Evolutionary conservation across 352 stramenopile genomes (phyloP).

Genomic region (Globisporangium takayamanum): DNA sequence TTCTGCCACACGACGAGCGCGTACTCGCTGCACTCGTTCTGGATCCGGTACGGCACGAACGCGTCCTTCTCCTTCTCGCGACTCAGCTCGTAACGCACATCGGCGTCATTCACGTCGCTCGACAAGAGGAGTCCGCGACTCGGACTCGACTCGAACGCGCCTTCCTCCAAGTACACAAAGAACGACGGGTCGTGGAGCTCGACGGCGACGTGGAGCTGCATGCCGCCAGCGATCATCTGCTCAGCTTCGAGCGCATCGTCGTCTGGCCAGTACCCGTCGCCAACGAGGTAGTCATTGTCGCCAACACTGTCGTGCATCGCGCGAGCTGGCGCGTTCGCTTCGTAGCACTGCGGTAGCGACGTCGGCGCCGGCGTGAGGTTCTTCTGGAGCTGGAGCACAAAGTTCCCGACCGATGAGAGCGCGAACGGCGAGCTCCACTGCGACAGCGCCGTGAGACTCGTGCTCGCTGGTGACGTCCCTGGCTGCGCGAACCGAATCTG

Average conservation of each 20-base stretch:
- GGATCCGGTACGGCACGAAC: constrained; percentile 75
- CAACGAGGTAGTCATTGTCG: constrained; percentile 22
- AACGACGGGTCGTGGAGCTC: constrained; percentile 79
- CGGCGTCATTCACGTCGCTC: not conserved
- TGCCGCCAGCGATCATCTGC: constrained; percentile 25
- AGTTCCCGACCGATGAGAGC: constrained; percentile 72
- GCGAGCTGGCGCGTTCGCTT: constrained; percentile 16
- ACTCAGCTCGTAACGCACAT: not conserved
- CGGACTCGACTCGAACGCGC: constrained; percentile 14
- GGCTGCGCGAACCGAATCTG: constrained; percentile 65
- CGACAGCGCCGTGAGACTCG: constrained; percentile 22
- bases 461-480: constrained; percentile 11
- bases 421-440: constrained; percentile 80
- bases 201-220: constrained; percentile 69
- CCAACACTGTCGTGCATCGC: constrained; percentile 23
- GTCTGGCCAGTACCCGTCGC: constrained; percentile 23
- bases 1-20: constrained; percentile 81
- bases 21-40: constrained; percentile 78
- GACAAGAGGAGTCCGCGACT: not conserved
- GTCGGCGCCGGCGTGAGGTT: constrained; percentile 36
- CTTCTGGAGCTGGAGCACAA: constrained; percentile 66
- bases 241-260: constrained; percentile 30
- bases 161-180: constrained; percentile 54
- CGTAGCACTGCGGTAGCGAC: constrained; percentile 37
- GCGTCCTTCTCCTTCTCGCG: constrained; percentile 36